Conservation (phyloP, 2,329 filamentous ascomycete species). For the Corniculantispora saksenae region DNA sequence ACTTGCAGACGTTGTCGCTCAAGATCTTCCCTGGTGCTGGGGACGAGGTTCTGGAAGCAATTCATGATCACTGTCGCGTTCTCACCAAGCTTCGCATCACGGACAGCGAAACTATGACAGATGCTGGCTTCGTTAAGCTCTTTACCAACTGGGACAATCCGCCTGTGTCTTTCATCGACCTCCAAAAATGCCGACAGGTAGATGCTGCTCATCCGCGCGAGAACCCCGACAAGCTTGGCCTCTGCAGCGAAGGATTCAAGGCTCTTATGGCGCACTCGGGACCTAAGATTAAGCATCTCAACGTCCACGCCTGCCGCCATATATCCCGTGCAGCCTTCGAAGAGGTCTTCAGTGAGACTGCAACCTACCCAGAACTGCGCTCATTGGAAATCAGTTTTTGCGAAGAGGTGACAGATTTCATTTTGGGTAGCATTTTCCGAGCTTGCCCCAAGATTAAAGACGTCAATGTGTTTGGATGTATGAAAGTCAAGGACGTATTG, state of each 20-base stretch:
- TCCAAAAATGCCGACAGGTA: slow-evolving; percentile 76
- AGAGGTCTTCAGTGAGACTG: slow-evolving; percentile 65
- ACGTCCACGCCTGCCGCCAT: slow-evolving; percentile 83
- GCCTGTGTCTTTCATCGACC: slow-evolving; percentile 68
- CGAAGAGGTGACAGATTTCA: slow-evolving; percentile 64
- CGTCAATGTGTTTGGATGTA: slow-evolving; percentile 65
- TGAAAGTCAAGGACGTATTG: slow-evolving; percentile 57
- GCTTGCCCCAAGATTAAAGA: slow-evolving; percentile 61
- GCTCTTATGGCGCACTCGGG: slow-evolving; percentile 86
- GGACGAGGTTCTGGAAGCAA: slow-evolving; percentile 67
- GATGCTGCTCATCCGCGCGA: slow-evolving; percentile 70
- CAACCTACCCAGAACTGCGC: slow-evolving; percentile 65
- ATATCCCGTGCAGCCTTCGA: slow-evolving; percentile 73
- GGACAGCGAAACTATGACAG: slow-evolving; percentile 73
- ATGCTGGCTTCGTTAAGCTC: slow-evolving; percentile 69
- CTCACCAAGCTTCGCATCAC: slow-evolving; percentile 80
- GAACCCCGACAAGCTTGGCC: slow-evolving; percentile 66
- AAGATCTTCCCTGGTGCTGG: slow-evolving; percentile 67
- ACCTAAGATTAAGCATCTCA: slow-evolving; percentile 61
- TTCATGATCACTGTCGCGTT: slow-evolving; percentile 68
- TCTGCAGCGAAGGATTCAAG: slow-evolving; percentile 74
- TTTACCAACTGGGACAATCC: slow-evolving; percentile 78
- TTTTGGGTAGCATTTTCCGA: slow-evolving; percentile 64
- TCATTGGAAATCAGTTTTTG: slow-evolving; percentile 80
- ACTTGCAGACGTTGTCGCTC: slow-evolving; percentile 77